Base-by-base conservation (phyloP, 768 basidiomycete species). In the Phallus indusiatus region DNA sequence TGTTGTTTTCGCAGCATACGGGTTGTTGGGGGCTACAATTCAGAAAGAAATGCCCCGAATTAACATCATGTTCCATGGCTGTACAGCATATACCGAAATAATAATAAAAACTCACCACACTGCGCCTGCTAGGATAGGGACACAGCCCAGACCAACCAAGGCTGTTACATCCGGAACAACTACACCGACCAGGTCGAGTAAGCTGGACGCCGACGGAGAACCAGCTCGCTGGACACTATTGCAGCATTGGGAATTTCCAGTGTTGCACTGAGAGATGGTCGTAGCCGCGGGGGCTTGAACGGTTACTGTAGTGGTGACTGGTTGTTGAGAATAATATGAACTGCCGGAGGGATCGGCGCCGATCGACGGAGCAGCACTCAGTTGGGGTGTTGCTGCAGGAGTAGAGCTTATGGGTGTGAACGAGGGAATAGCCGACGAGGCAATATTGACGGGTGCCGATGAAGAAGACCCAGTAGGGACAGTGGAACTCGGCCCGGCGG, bases 1-100 rank as follows among this genome's bases (percentile, higher is more conserved):
- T 42, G 59, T 74, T 70, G 60, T 72, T 59, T 0, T 64, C 35
- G 61, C 78, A 79, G 63, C 79, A 80, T 0, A 76, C 77, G 0
- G 73, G 63, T 47, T 75, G 59, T 5, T 62, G 47, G 5, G 59
- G 5, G 62, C 77, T 54, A 28, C 28, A 7, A 28, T n/a, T n/a
- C n/a, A n/a, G n/a, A n/a, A n/a, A n/a, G n/a, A n/a, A n/a, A n/a
- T 28, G 7, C 7, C 28, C 28, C 28, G 7, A 28, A 28, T 28
- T 28, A 28, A 3, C 28, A 28, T 28, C 28, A 28, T 28, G 7
- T 28, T 7, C 28, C 28, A 7, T 28, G 28, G 7, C 7, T 28
- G 7, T 28, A 28, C 28, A 28, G 28, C 28, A 54, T 14, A 47
- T 21, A 20, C 11, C 10, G 55, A 42, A 24, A 16, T 5, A 5